Conservation (phyloP, 352 stramenopile genomes). For the Pythium monospermum region DNA sequence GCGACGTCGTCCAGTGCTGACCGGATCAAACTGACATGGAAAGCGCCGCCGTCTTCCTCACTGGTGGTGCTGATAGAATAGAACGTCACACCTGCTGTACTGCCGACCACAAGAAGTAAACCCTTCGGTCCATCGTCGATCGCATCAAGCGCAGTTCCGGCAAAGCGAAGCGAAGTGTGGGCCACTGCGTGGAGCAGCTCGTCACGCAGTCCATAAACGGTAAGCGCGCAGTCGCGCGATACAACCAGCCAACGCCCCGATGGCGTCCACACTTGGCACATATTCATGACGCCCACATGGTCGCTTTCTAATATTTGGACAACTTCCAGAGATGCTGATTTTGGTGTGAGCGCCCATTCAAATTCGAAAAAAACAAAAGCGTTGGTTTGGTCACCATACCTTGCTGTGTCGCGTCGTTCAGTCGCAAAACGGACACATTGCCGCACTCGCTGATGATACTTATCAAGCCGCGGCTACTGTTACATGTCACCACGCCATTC, state of each 20-base stretch:
- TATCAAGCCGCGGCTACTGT: conserved; percentile 15
- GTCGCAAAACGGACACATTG: conserved; percentile 44
- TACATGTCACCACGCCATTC: conserved; percentile 38
- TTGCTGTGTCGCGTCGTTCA: too few relatives aligned
- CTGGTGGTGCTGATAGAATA: background rate
- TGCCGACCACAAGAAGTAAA: conserved; percentile 3
- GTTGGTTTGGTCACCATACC: too few relatives aligned
- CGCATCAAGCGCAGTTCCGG: conserved; percentile 34
- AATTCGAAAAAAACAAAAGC: too few relatives aligned
- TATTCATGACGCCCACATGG: conserved; percentile 15
- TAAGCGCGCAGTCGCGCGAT: conserved; percentile 26
- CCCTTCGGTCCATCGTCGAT: background rate
- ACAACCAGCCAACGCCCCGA: conserved; percentile 28
- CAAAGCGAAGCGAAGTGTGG: conserved; percentile 26
- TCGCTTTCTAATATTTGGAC: conserved; percentile 30
- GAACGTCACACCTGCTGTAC: conserved; percentile 6
- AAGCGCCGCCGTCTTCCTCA: too few relatives aligned
- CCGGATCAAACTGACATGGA: background rate
- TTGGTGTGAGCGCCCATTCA: background rate
- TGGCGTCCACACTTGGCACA: conserved; percentile 52
- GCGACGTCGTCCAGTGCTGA: conserved; percentile 20
- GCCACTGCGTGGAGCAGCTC: conserved; percentile 13
- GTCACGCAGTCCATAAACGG: conserved; percentile 25
- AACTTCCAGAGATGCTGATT: conserved; percentile 17
- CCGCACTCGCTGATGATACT: conserved; percentile 52